These are phyloP conservation scores for Kockiozyma suomiensis DNA, from an alignment of 805 yeast genomes.

Conservation along the genomic window DNA sequence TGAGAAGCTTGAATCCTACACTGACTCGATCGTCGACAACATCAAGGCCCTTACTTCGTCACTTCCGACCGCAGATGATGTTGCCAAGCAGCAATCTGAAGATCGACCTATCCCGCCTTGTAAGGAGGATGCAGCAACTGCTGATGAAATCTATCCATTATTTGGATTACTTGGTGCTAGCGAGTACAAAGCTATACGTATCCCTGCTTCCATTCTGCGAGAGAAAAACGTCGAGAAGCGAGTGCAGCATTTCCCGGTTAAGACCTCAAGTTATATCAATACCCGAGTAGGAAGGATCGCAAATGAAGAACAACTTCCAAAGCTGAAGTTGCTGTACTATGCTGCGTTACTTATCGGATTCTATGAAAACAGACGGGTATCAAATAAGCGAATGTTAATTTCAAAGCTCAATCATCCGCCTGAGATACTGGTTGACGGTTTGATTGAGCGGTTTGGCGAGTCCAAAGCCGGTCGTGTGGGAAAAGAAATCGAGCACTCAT, in stretches of 20 bases:
- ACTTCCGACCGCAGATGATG: constrained; percentile 70
- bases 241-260: constrained; percentile 25
- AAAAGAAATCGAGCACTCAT: constrained; percentile 41
- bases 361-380: constrained; percentile 68
- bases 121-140: constrained; percentile 75
- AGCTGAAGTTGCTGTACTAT: constrained; percentile 73
- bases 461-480: constrained; percentile 52
- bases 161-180: constrained; percentile 66
- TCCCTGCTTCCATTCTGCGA: constrained; percentile 49
- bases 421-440: constrained; percentile 68
- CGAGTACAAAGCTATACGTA: constrained; percentile 66
- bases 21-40: constrained; percentile 78
- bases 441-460: constrained; percentile 72
- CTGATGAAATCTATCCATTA: constrained; percentile 76
- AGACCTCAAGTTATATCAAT: constrained; percentile 28
- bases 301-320: constrained; percentile 53
- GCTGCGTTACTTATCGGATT: constrained; percentile 79
- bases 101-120: constrained; percentile 85
- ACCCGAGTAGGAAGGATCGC: constrained; percentile 45
- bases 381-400: constrained; percentile 60
- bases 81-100: constrained; percentile 57
- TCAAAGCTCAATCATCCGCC: constrained; percentile 67
- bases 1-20: constrained; percentile 70
- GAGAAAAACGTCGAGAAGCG: constrained; percentile 44
- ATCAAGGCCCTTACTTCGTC: constrained; percentile 69